Evolutionary conservation across 805 yeast species (phyloP), one percentile per base, ranked within the genome.

Genomic region (Metschnikowia lunata): DNA sequence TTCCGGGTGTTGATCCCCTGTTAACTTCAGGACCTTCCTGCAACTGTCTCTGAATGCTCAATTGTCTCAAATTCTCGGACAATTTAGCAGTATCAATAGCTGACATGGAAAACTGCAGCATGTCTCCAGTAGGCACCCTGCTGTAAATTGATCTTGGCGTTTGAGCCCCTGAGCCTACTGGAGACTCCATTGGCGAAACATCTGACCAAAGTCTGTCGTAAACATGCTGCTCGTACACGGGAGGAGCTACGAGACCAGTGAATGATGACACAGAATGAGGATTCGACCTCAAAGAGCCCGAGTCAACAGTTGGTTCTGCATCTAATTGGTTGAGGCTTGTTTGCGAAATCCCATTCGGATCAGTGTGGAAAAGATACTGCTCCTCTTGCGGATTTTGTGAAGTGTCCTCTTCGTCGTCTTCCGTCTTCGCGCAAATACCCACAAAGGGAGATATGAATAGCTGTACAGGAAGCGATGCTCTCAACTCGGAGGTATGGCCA

Each of bases 401-500:
- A 26, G 34, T 35, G 8, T 56, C 60, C n/a, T 44, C 49, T 12
- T 46, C 40, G 23, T 51, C 53, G 12, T 58, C 63, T 7, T 61
- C 67, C 26, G 56, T 62, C 49, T 62, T 69, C 2, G 84, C 82
- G 13, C 78, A 70, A 13, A 91, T 72, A 0, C 91, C 78, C 6
- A 93, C 85, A 61, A 86, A 85, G 7, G 98, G 97, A 6, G 80
- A 74, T 26, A 88, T 83, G 62, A 84, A 87, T 30, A 88, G 62
- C 27, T 75, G 77, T 4, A 91, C 72, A 0, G 98, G 98, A 50
- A 91, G 69, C 0, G 97, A 84, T 0, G 97, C 97, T 29, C 98
- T 73, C 40, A 91, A 71, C 62, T 90, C 97, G 0, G 97, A 88
- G 3, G 84, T 82, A 59, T 91, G 98, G 3, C 96, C 96, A 62